phyloP scores from a whole-genome alignment of 768 basidiomycete genomes.

The Psilocybe subaeruginosa region DNA sequence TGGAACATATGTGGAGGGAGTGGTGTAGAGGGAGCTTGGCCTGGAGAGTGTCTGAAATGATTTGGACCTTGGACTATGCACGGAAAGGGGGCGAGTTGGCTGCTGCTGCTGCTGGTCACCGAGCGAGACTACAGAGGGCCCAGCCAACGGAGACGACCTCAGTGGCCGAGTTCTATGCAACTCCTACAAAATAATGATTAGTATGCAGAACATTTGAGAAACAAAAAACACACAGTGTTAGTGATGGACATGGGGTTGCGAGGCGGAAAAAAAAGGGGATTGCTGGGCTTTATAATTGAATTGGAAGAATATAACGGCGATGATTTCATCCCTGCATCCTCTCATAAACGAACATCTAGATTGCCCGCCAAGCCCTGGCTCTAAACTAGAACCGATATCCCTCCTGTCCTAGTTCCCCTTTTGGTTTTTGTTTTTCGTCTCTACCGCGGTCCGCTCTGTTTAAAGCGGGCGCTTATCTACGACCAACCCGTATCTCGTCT shows the following conservation, averaged over 20 bases:
- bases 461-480: too few species aligned
- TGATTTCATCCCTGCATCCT: background rate
- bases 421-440: too few species aligned
- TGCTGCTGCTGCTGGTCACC: constrained; percentile 12
- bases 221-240: background rate
- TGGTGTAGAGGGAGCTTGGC: constrained; percentile 4
- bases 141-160: constrained; percentile 46
- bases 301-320: background rate
- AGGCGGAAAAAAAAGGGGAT: background rate
- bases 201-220: background rate
- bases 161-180: constrained; percentile 25
- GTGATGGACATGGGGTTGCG: background rate
- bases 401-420: too few species aligned
- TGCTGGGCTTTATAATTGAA: background rate
- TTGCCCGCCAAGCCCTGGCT: too few species aligned
- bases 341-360: background rate
- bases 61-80: constrained; percentile 3
- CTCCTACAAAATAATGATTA: background rate
- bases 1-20: background rate
- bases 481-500: too few species aligned
- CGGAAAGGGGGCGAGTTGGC: constrained; percentile 11
- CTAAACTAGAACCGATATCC: too few species aligned
- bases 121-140: constrained; percentile 33
- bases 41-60: constrained; percentile 1
- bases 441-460: too few species aligned